Conservation (phyloP, 1,284 basidiomycete species). For the Fomitopsis betulina region DNA sequence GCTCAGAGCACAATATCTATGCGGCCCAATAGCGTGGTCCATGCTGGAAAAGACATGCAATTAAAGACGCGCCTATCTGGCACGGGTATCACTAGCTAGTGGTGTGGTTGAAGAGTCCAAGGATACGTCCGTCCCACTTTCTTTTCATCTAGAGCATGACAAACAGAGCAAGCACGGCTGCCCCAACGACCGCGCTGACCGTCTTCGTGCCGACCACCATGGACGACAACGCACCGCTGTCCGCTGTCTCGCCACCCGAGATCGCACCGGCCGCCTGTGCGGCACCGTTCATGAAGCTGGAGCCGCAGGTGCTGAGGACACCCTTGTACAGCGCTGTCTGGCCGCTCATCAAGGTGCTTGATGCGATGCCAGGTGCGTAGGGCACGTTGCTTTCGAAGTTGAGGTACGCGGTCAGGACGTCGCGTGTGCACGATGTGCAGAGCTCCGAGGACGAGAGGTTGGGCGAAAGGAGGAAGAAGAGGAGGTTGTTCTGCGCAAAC, state of each 20-base stretch:
- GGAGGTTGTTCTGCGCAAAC: constrained; percentile 60
- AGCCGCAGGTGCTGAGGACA: constrained; percentile 55
- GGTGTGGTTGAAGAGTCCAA: neutral
- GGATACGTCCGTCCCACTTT: neutral
- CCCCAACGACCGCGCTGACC: constrained; percentile 19
- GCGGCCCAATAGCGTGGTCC: neutral
- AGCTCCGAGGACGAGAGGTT: constrained; percentile 45
- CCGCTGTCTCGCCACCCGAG: constrained; percentile 29
- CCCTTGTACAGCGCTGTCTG: constrained; percentile 65
- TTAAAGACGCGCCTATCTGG: neutral
- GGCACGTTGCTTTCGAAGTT: constrained; percentile 64
- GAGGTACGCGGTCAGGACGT: constrained; percentile 72
- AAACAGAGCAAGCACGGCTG: constrained; percentile 10
- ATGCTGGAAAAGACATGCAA: neutral
- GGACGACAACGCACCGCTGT: constrained; percentile 21
- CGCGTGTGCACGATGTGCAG: constrained; percentile 80
- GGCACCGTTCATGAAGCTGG: constrained; percentile 56
- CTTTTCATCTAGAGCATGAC: neutral
- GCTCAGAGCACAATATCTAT: no score
- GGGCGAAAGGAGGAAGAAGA: constrained; percentile 76
- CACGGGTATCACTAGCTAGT: constrained; percentile 2
- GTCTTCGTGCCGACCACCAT: constrained; percentile 17
- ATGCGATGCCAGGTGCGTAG: constrained; percentile 69
- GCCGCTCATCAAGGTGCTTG: constrained; percentile 60
- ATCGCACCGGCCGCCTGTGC: constrained; percentile 67